Evolutionary conservation across 257 asterid genomes (phyloP), one percentile per base, ranked within the genome.

Genomic region (Scutellaria minor): DNA sequence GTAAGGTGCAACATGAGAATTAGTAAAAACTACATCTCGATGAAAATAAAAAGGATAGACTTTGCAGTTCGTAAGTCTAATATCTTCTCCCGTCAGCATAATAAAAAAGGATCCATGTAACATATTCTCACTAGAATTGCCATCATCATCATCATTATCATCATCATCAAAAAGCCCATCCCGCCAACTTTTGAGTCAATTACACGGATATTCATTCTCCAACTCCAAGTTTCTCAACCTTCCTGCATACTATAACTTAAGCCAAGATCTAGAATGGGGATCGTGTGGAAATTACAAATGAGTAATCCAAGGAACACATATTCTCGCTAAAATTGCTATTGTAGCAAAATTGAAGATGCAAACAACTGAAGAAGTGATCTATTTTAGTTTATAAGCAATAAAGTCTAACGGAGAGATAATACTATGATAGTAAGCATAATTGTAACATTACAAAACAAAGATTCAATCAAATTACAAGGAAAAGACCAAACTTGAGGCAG

Each of bases 241-340:
- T 35, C 6, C 13, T 7, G 37, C 37, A 62, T 62, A 15, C 14
- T 62, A 41, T 7, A 7, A 39, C n/a, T 14, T 40, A 41, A 40
- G 39, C 14, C 37, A 62, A 41, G 24, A 41, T 62, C 31, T 15
- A 62, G 67, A 41, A 15, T 6, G 12, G 27, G 14, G 10, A 61
- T 61, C 1, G 14, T 8, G 67, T 13, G 11, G 41, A 62, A 62
- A 6, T 37, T 58, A 11, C 47, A 59, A 59, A 48, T 11, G 31
- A 71, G 52, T 48, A 37, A 31, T 18, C 64, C 54, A 22, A 12
- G 14, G 37, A 70, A 24, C 24, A 27, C 2, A 69, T 11, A 58
- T 55, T 53, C 13, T 69, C 74, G 27, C 18, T 56, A 56, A 20
- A 42, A 71, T 55, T 47, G 18, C 61, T 50, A 37, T 35, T 39